phyloP scores from a whole-genome alignment of 192 early-diverging fungal genomes.

The Coemansia erecta region DNA sequence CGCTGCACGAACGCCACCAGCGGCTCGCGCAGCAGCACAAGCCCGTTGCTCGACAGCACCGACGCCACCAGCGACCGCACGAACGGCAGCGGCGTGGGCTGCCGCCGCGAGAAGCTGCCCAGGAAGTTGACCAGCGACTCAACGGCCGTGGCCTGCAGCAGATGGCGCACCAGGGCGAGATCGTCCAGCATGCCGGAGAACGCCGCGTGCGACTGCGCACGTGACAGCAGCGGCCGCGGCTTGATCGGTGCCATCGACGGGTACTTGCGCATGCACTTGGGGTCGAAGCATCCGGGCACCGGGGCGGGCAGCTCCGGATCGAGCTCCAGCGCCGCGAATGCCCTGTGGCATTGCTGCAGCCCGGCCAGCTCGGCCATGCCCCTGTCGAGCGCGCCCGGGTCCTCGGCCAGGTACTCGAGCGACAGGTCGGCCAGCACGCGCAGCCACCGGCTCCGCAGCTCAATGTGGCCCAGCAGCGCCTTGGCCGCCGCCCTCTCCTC shows the following conservation, averaged over 20 bases:
- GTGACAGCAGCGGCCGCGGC: slow-evolving; percentile 23
- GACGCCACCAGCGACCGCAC: slow-evolving; percentile 40
- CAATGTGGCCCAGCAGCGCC: slow-evolving; percentile 14
- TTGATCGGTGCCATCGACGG: slow-evolving; percentile 36
- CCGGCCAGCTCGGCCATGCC: slow-evolving; percentile 1
- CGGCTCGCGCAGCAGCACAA: slow-evolving; percentile 18
- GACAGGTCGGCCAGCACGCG: slow-evolving; percentile 9
- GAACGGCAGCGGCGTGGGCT: slow-evolving; percentile 21
- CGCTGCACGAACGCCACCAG: slow-evolving; percentile 15
- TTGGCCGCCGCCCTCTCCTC: slow-evolving; percentile 3
- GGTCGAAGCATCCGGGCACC: slow-evolving; percentile 39
- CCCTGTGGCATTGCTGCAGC: slow-evolving; percentile 4
- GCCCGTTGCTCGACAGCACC: slow-evolving; percentile 10
- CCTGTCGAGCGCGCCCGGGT: slow-evolving; percentile 14
- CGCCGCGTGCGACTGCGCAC: slow-evolving; percentile 4
- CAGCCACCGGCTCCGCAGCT: slow-evolving; percentile 32
- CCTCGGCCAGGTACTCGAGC: slow-evolving; percentile 13
- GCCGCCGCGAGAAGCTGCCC: slow-evolving; percentile 4
- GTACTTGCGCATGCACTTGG: slow-evolving; percentile 44
- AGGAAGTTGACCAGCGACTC: slow-evolving; percentile 33
- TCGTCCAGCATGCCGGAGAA: slow-evolving; percentile 15
- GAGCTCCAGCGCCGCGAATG: neutral
- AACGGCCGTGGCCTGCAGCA: slow-evolving; percentile 15
- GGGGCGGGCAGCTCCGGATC: neutral
- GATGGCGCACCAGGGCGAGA: slow-evolving; percentile 7